Conservation (phyloP, 495 filamentous ascomycete species). For the Pyrenopolyporus hunteri region DNA sequence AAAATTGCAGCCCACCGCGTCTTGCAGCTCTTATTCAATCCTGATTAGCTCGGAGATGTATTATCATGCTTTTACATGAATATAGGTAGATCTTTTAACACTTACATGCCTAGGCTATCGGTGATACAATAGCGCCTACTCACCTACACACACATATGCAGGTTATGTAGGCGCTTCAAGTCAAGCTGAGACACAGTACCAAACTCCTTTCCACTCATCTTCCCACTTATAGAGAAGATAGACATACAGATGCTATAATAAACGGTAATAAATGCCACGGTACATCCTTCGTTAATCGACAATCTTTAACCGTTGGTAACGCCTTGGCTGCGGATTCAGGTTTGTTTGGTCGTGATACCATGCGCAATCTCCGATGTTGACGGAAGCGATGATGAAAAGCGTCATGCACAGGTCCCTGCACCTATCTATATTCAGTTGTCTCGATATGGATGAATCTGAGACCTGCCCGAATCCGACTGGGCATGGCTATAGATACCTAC, state of each 20-base stretch:
- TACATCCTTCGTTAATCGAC: constrained; percentile 1
- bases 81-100: too few species aligned
- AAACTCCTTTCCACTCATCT: constrained; percentile 1
- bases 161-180: neutral
- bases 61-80: too few species aligned
- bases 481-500: neutral
- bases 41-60: too few species aligned
- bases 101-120: too few species aligned
- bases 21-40: too few species aligned
- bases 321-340: constrained; percentile 22
- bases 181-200: neutral
- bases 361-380: constrained; percentile 29
- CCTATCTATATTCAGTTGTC: constrained; percentile 22
- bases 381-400: constrained; percentile 21
- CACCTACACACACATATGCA: too few species aligned
- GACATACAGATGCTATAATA: neutral
- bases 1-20: too few species aligned
- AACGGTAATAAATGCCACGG: constrained; percentile 13
- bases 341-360: constrained; percentile 25
- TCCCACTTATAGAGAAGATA: too few species aligned
- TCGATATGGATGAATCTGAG: constrained; percentile 7
- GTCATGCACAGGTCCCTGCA: constrained; percentile 26
- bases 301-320: constrained; percentile 1
- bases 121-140: too few species aligned
- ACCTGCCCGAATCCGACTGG: neutral